Base-by-base conservation (phyloP, 129 eudicot genomes). In the Artemisia annua region DNA sequence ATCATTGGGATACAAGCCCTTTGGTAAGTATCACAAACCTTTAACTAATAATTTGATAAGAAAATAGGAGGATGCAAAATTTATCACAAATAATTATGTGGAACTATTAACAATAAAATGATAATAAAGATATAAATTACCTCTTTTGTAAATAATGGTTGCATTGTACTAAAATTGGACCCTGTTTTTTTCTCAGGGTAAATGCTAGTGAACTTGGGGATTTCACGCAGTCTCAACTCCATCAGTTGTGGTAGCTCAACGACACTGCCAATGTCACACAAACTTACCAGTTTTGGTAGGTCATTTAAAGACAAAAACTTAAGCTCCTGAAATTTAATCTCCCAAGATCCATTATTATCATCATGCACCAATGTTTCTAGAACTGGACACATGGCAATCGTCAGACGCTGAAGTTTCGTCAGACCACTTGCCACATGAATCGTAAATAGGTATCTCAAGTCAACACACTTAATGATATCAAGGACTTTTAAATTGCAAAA, bases 401-500 rank as follows among this genome's bases (percentile, higher is more conserved):
- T 26, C 18, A 61, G 66, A 3, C 66, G 16, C 66, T 61, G 43
- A 22, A 61, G 66, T 22, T 61, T 61, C 43, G 46, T 61, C 66
- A 61, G 5, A 28, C 44, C 17, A 12, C 18, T 61, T 61, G 48
- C 48, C 46, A 61, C 13, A 13, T 26, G 13, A 13, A 61, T 5
- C 4, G 66, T 28, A 18, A 61, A 61, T 7, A 61, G 39, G 66
- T 30, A 19, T 61, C 8, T 61, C 66, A 61, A 13, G 66, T 61
- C 11, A 1, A n/a, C 20, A 6, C 66, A 61, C 4, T 30, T 1
- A 12, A 1, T 1, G 15, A 61, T 11, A 11, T 0, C 0, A 61
- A 24, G 66, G 10, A 4, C 11, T 6, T 5, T 24, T 28, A 61
- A 14, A 28, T 24, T 61, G 66, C 18, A 61, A 28, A 61, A 28